These are phyloP conservation scores for Saccharomyces hybrid DNA, from an alignment of 1,139 yeast genomes.

Conservation along the genomic window DNA sequence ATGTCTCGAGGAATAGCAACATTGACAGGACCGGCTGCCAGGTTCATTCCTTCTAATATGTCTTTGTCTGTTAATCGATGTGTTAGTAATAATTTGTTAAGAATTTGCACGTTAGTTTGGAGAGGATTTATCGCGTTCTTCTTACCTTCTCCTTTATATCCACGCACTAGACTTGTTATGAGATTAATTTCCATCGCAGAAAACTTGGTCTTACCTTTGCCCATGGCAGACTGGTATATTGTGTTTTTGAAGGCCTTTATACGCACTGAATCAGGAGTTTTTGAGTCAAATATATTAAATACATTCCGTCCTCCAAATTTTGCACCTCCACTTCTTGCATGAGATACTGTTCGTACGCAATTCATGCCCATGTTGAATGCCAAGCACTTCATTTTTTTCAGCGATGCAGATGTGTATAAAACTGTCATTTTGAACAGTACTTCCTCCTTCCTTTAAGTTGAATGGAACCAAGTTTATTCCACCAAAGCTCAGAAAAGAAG, in stretches of 20 bases:
- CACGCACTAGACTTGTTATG: background rate
- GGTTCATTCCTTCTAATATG: background rate
- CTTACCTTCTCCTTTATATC: background rate
- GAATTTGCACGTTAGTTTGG: background rate
- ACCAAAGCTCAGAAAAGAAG: background rate
- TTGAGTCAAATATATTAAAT: background rate
- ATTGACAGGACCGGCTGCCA: background rate
- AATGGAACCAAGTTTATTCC: background rate
- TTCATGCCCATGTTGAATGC: background rate
- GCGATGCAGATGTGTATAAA: background rate
- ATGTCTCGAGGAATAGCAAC: background rate
- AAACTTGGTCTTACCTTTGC: background rate
- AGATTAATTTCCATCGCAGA: background rate
- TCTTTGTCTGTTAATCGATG: background rate
- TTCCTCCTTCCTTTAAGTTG: background rate
- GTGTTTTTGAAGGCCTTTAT: background rate
- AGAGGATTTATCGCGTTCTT: background rate
- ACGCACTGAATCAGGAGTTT: background rate
- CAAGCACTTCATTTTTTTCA: background rate
- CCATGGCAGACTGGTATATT: background rate
- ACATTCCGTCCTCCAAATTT: background rate
- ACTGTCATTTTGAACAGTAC: background rate
- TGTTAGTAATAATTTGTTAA: background rate
- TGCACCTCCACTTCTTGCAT: background rate
- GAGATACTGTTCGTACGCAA: background rate